A percentile compares a stretch with the other conserved stretches of the same genome.
Evolutionary conservation across 805 yeast species (phyloP).

Genomic region (Vanderwaltozyma tropicalis): DNA sequence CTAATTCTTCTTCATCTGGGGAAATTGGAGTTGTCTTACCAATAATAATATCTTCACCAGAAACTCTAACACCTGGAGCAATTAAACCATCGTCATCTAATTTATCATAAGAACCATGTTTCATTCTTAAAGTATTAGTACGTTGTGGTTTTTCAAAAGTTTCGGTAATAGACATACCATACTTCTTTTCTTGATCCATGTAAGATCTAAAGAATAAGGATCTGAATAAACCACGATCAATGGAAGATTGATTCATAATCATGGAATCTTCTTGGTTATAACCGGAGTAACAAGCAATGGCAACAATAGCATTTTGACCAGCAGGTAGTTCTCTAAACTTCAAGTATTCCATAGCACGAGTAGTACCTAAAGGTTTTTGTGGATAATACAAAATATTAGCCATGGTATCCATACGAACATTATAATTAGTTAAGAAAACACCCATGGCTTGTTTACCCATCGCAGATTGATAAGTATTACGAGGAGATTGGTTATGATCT

Average conservation of each 20-base stretch:
- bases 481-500: constrained; percentile 98
- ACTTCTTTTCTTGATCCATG: constrained; percentile 97
- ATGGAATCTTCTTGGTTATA: constrained; percentile 99
- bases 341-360: constrained; percentile 94
- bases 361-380: constrained; percentile 95
- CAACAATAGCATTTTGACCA: constrained; percentile 97
- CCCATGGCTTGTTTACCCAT: constrained; percentile 99
- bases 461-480: constrained; percentile 98
- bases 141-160: constrained; percentile 96
- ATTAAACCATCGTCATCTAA: constrained; percentile 96
- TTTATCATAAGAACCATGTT: constrained; percentile 97
- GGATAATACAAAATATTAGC: constrained; percentile 96
- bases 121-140: constrained; percentile 86
- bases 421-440: constrained; percentile 87
- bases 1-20: constrained; percentile 97
- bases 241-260: constrained; percentile 98
- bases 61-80: constrained; percentile 96
- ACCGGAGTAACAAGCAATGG: constrained; percentile 96
- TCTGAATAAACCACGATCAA: constrained; percentile 93
- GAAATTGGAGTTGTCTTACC: constrained; percentile 99
- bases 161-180: constrained; percentile 96
- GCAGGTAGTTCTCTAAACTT: constrained; percentile 98
- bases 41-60: constrained; percentile 96
- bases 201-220: constrained; percentile 93
- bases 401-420: constrained; percentile 98